Evolutionary conservation across 2,329 filamentous ascomycete genomes (phyloP), one percentile per base, ranked within the genome.

Genomic region (Aureobasidium melanogenum): DNA sequence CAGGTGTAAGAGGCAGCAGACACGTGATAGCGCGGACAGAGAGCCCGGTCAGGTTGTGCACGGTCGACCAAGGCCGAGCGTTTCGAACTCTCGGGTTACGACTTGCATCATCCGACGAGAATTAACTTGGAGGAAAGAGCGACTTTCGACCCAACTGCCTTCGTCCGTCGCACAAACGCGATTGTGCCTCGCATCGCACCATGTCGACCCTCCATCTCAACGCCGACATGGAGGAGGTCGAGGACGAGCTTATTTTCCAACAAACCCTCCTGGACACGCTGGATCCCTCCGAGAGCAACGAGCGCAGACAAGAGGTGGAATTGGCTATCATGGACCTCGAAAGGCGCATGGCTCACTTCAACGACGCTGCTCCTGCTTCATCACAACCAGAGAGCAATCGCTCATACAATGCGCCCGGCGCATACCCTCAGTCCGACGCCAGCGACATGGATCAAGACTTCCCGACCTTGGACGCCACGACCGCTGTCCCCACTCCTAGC

Each of bases 221-320:
- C 47, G 56, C 64, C 17, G 62, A 61, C 30, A 41, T 48, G 32
- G 58, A 69, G n/a, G 68, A 68, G 30, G 63, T 73, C 48, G 67
- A 69, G 36, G 70, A 74, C n/a, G 72, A 75, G 30, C 63, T 75
- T 28, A 55, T 65, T 6, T 73, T 73, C 62, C 66, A 67, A 15
- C 61, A 66, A 34, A 66, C 72, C 8, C 63, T 72, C 2, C 66
- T 72, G 6, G 63, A 66, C 8, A 69, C 64, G 7, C 67, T 75
- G n/a, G 71, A 73, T 34, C 38, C 55, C 3, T 66, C 62, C 32
- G 67, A 69, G 24, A 67, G 71, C 54, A 58, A 62, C 9, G 61
- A 65, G 12, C 63, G 62, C 19, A 66, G 66, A 36, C 62, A 62
- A 14, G 65, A 67, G 19, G 63, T 69, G 9, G 58, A 68, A 61